These are phyloP conservation scores for Tuber magnatum DNA, from an alignment of 495 filamentous ascomycete species.

Conservation along the genomic window DNA sequence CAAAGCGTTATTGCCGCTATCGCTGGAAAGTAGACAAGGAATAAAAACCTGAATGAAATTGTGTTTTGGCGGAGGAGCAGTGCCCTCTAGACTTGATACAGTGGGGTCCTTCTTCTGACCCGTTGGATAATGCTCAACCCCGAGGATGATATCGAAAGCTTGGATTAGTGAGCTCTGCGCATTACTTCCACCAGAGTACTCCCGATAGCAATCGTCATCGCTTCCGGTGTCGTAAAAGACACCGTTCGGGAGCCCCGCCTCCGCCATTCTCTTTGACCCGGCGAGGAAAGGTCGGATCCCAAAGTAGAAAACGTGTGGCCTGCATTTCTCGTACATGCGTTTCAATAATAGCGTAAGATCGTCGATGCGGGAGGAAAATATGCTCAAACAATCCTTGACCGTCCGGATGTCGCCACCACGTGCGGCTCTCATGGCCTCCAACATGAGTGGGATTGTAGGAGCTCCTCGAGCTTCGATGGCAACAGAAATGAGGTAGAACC, in stretches of 20 bases:
- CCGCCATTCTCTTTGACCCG: conserved; percentile 92
- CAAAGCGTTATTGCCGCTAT: conserved; percentile 18
- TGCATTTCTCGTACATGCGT: conserved; percentile 87
- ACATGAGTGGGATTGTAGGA: conserved; percentile 80
- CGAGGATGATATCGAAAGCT: conserved; percentile 88
- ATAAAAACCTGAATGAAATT: conserved; percentile 68
- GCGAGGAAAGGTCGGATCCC: conserved; percentile 89
- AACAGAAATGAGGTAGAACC: conserved; percentile 94
- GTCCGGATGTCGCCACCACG: conserved; percentile 58
- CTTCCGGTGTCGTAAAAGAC: conserved; percentile 76
- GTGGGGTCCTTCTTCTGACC: conserved; percentile 55
- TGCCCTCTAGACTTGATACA: conserved; percentile 49
- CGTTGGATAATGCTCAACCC: conserved; percentile 84
- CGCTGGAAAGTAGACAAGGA: not conserved
- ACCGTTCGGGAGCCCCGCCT: conserved; percentile 79
- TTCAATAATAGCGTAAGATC: conserved; percentile 66
- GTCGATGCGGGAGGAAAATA: conserved; percentile 78
- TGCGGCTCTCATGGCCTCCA: conserved; percentile 77
- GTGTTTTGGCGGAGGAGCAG: conserved; percentile 56
- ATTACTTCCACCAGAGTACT: conserved; percentile 86
- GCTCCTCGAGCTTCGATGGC: conserved; percentile 91
- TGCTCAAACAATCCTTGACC: conserved; percentile 66
- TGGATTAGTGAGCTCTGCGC: conserved; percentile 92
- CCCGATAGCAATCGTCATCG: conserved; percentile 58
- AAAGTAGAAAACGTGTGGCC: conserved; percentile 89